Conservation (phyloP, 139 green algal genomes). For the Coelastrella sp. region DNA sequence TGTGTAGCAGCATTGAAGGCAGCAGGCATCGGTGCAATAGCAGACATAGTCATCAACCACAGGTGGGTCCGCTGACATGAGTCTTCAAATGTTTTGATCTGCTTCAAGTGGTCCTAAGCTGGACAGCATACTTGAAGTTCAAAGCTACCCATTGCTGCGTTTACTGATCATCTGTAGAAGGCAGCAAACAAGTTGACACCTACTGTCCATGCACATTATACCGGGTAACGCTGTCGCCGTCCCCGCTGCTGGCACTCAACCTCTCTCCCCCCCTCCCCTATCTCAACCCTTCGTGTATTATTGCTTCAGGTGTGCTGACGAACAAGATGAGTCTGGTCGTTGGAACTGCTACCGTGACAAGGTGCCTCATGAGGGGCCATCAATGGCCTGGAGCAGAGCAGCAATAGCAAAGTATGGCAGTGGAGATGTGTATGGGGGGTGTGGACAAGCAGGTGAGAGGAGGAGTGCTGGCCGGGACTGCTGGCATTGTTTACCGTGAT, state of each 20-base stretch:
- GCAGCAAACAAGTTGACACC: too few relatives aligned
- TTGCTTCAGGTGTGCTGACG: constrained; percentile 68
- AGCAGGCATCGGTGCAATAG: constrained; percentile 72
- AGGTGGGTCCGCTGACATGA: constrained; percentile 74
- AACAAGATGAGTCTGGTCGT: constrained; percentile 71
- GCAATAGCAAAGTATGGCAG: constrained; percentile 84
- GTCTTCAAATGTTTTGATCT: too few relatives aligned
- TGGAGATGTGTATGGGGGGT: constrained; percentile 78
- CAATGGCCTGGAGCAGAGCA: constrained; percentile 82
- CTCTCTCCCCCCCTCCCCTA: background rate
- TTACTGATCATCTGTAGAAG: too few relatives aligned
- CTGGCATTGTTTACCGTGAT: too few relatives aligned
- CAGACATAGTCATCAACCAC: constrained; percentile 94
- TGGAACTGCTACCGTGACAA: constrained; percentile 74
- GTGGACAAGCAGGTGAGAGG: constrained; percentile 70
- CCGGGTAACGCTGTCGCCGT: too few relatives aligned
- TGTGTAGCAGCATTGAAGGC: constrained; percentile 63
- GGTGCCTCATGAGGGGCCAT: constrained; percentile 13
- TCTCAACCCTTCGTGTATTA: background rate
- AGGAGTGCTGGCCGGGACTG: constrained; percentile 54
- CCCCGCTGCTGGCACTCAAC: too few relatives aligned
- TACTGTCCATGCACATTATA: too few relatives aligned
- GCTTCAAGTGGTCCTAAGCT: background rate
- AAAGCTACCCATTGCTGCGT: too few relatives aligned
- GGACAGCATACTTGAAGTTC: too few relatives aligned